Evolutionary conservation across 2,329 filamentous ascomycete genomes (phyloP), one percentile per base, ranked within the genome.

Genomic region (Sporothrix pallida): DNA sequence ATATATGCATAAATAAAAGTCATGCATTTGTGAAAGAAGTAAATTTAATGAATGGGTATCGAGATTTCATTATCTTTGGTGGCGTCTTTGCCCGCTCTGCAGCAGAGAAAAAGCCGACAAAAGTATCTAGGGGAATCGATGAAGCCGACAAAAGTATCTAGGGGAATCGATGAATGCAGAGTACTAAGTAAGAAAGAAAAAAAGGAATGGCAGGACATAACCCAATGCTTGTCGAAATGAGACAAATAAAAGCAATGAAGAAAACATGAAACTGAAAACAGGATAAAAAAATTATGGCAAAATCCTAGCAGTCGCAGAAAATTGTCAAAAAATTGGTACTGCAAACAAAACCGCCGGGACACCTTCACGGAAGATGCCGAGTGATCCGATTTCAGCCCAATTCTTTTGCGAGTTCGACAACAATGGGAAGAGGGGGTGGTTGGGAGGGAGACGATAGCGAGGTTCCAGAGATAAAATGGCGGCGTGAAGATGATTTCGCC

Each of bases 151-250:
- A 69, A 37, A 52, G 65, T 69, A 69, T 70, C 17, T 56, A 56
- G 26, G 67, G 50, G 67, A 70, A 56, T 56, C 50, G 67, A 70
- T 56, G 31, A 17, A 5, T 37, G 31, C 31, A 37, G 5, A 37
- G 31, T 37, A 37, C 31, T 37, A 37, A 5, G 7, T 37, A 10
- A 13, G 46, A 71, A 65, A 44, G 42, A 75, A 63, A 74, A 15
- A 52, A 54, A 65, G 67, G 46, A 70, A 71, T 54, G 70, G 12
- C 31, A 73, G 60, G 54, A 62, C 63, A 72, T 42, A 50, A 26
- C 48, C 46, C n/a, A 5, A n/a, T 31, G 46, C 42, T 65, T 15
- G 65, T n/a, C 8, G 31, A n/a, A 31, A 37, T 42, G 54, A 12
- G 17, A 56, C 52, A 56, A 37, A 44, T 2, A 71, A 20, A 71